A percentile compares a stretch with the other conserved stretches of the same genome.
These are phyloP conservation scores for Euphorbia tirucalli DNA, from an alignment of 345 rosid genomes.

Conservation along the genomic window DNA sequence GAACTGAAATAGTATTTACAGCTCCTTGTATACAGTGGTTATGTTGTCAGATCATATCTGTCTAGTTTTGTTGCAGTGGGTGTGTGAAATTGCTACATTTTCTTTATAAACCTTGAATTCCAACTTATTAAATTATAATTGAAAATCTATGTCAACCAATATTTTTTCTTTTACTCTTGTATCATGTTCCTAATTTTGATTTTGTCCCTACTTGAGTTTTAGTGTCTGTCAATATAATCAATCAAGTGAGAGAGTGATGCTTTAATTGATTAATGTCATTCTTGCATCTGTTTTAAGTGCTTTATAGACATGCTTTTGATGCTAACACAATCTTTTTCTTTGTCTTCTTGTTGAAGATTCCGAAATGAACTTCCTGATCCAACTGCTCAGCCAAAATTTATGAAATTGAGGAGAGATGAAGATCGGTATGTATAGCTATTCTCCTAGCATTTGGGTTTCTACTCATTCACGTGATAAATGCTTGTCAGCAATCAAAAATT, in stretches of 20 bases:
- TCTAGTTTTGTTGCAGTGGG: neutral
- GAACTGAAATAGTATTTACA: neutral
- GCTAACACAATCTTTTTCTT: conserved; percentile 12
- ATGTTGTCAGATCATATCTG: neutral
- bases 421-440: conserved; percentile 59
- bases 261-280: neutral
- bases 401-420: conserved; percentile 74
- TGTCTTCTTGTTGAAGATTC: conserved; percentile 49
- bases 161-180: neutral
- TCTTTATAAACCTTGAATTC: neutral
- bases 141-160: neutral
- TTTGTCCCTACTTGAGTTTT: neutral
- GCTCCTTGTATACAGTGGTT: neutral
- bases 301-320: neutral
- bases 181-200: neutral
- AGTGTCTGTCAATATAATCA: neutral
- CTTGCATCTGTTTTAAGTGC: neutral
- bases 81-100: neutral
- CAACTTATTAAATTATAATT: neutral
- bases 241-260: neutral
- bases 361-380: conserved; percentile 99
- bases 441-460: neutral
- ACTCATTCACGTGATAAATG: neutral
- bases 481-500: neutral
- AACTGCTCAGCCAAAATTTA: conserved; percentile 81